Percentiles rank a stretch among this genome's conserved stretches.
These are phyloP conservation scores for Ruellia speciosa DNA, from an alignment of 305 asterid genomes.

Conservation along the genomic window DNA sequence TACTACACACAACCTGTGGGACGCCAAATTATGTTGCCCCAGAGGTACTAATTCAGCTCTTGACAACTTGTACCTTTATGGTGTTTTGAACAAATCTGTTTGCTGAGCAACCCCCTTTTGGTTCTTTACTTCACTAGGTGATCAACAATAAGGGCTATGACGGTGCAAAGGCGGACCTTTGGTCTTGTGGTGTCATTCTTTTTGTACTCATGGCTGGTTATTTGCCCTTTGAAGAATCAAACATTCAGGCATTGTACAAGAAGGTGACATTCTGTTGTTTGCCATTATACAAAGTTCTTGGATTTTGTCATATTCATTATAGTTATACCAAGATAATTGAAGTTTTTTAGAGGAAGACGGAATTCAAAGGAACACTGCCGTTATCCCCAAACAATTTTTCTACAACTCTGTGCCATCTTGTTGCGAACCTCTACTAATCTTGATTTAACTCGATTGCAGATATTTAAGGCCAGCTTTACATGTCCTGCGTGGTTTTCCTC, in stretches of 20 bases:
- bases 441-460: conserved; percentile 45
- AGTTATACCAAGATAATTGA: no score
- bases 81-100: conserved; percentile 11
- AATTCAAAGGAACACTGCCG: no score
- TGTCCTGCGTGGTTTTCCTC: conserved; percentile 94
- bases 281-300: no score
- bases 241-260: conserved; percentile 73
- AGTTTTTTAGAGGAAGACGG: no score
- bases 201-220: conserved; percentile 96
- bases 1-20: conserved; percentile 76
- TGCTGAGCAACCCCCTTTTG: conserved; percentile 11
- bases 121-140: conserved; percentile 42
- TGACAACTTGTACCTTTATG: conserved; percentile 15
- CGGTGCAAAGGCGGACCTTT: conserved; percentile 97
- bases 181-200: conserved; percentile 99
- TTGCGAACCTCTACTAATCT: conserved; percentile 11
- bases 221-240: conserved; percentile 87
- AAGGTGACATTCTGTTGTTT: conserved; percentile 40
- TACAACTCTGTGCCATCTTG: no score
- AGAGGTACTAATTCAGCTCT: conserved; percentile 48
- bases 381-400: no score
- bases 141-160: conserved; percentile 91
- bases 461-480: conserved; percentile 78
- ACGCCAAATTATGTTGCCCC: conserved; percentile 90
- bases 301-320: no score